Evolutionary conservation across 148 eudicot species (phyloP), one percentile per base, ranked within the genome.

Genomic region (Diospyros kaki): DNA sequence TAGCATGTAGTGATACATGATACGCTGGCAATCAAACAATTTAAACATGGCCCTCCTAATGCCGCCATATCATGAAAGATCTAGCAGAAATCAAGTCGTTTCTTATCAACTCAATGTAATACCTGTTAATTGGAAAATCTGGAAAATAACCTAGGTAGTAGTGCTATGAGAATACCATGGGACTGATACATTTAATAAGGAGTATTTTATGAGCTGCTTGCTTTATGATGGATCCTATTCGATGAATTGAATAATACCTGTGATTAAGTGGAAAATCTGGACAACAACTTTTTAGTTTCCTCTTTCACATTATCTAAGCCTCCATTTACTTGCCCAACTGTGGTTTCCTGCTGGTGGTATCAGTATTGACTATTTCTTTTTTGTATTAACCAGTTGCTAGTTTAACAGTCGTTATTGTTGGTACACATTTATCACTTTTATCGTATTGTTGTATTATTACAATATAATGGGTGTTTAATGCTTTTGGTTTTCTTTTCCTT

Each of bases 301-400:
- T 46, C 42, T 18, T 17, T 39, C 69, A 15, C 38, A 44, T 6
- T 9, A 5, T 15, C 7, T 28, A 45, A 15, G 70, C 71, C 42
- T 68, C 56, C 71, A 18, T 51, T 50, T 68, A 14, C 43, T 50
- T 68, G 42, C n/a, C 8, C 42, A 68, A 68, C 3, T 68, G 64
- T 61, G 28, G 56, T 68, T 68, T 68, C 42, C 58, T 0, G 0
- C 43, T 68, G 58, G 42, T 68, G 2, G 15, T 17, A 6, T 50
- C 1, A 17, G 14, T 1, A 50, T 68, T 48, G 42, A 51, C 48
- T 50, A 18, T 48, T 18, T 48, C 50, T 18, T 41, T 13, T 18
- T 68, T 18, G 6, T 18, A 9, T 48, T 28, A 2, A 2, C 8
- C 1, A 9, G 18, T 68, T 48, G 5, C 56, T 18, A 66, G 28